Base-by-base conservation (phyloP, 2,329 filamentous ascomycete genomes). In the Colletotrichum sp. region DNA sequence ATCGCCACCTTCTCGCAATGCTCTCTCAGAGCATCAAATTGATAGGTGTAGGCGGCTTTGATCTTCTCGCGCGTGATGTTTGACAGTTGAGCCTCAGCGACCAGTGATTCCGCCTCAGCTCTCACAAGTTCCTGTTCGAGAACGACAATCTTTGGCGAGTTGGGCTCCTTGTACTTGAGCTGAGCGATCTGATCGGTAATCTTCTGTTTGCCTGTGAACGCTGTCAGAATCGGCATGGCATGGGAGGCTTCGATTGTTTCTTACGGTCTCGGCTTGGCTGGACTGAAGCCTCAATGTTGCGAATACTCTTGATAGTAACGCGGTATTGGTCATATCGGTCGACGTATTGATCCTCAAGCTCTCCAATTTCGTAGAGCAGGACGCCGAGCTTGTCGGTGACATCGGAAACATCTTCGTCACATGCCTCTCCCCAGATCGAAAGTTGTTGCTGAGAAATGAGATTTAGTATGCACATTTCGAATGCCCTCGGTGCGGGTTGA, bases 1-100 rank as follows among this genome's bases (percentile, higher is more conserved):
- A 99, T 98, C 83, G 97, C 97, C 28, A 99, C 92, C 90, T 99
- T 99, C 88, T 99, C 97, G 85, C 95, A 97, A 88, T 99, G 97
- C 89, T 99, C 97, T 77, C 95, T 95, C 79, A 99, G 92, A 59
- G 97, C 97, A 84, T 99, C 96, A 81, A 99, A 99, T 84, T 99
- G 97, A 89, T 99, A 99, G 70, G 94, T 95, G 88, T 98, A 99
- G 55, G 97, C 97, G 68, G 96, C 95, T 92, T 99, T 99, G 84
- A 99, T 93, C 91, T 99, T 99, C 88, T 99, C 96, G 82, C 97
- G 96, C 30, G 98, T 99, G 83, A 99, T 99, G 90, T 99, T 99
- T 84, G 96, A 98, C 68, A 99, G 91, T 88, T 99, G 97, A 9
- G 97, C 97, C 86, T 99, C 97, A 78, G 97, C 97, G 72, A 99